Evolutionary conservation across 1,139 yeast genomes (phyloP), one percentile per base, ranked within the genome.

Genomic region (Magnusiomyces ingens): DNA sequence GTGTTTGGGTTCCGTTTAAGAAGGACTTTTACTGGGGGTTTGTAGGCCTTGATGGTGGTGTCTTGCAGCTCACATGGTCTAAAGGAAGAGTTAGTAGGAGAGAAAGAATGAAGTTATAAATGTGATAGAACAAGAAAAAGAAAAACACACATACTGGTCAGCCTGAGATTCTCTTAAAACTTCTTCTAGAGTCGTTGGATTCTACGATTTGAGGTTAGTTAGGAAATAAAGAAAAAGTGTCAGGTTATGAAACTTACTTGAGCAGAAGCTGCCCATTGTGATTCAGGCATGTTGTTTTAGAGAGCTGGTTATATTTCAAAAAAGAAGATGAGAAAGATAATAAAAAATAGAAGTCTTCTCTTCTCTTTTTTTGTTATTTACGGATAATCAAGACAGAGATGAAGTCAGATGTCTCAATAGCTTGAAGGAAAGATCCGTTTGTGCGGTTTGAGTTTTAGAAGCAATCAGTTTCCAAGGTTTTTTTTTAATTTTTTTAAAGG

Each of bases 1-100:
- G 47, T 26, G 46, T 43, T 29, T n/a, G 54, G 54, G 36, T 48
- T 45, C 21, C 57, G 43, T 40, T 54, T 54, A 32, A 54, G 45
- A 8, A 26, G 32, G 18, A 54, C 52, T 43, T 54, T 54, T 29
- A 52, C 21, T 10, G 48, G 43, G 11, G 54, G 53, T 32, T 54
- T 54, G 43, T 51, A 48, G 10, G 41, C 41, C 19, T 51, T 49
- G 32, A 26, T 41, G 5, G 57, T 52, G 2, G 52, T 54, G 21
- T 54, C 57, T 18, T 45, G 44, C 22, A 54, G 41, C 45, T 54
- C 57, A 29, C 49, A 51, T 35, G 36, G 49, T 18, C 53, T 50
- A 11, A n/a, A 32, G 32, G 32, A 26, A 26, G 32, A n/a, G n/a
- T n/a, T n/a, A n/a, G 32, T 26, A 4, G 8, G 32, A 26, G 8